Evolutionary conservation across 352 stramenopile species (phyloP).

Genomic region (Globisporangium iwayamae): DNA sequence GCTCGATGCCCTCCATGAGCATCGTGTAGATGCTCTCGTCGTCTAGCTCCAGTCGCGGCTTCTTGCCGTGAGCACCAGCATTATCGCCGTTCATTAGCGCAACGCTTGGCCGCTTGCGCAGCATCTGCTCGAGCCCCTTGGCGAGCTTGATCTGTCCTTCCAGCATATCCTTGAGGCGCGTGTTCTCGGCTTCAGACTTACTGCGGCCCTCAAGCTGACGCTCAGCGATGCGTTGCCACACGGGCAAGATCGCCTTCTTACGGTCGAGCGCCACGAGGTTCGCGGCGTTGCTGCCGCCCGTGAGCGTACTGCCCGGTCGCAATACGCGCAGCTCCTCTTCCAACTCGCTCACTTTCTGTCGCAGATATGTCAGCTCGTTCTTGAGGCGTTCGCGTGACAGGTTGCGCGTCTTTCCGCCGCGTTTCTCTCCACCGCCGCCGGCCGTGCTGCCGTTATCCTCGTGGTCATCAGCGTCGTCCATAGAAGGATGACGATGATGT

Average conservation of each 20-base stretch:
- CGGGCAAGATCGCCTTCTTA: constrained; percentile 22
- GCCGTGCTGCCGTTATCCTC: not conserved
- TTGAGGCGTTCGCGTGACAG: constrained; percentile 20
- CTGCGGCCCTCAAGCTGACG: constrained; percentile 33
- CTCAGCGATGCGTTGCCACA: constrained; percentile 52
- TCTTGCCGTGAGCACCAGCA: constrained; percentile 8
- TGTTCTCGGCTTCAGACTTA: constrained; percentile 40
- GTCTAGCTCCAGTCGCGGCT: constrained; percentile 20
- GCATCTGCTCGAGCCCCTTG: constrained; percentile 43
- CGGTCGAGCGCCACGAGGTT: constrained; percentile 11
- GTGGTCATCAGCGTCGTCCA: not conserved
- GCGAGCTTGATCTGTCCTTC: constrained; percentile 47
- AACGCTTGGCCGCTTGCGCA: constrained; percentile 45
- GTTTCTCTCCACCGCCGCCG: not conserved
- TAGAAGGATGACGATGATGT: not conserved
- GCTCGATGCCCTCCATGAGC: constrained; percentile 38
- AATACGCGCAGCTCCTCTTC: constrained; percentile 17
- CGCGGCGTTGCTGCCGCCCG: constrained; percentile 15
- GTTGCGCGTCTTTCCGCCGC: constrained; percentile 11
- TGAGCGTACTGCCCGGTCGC: not conserved
- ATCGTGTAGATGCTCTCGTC: constrained; percentile 30
- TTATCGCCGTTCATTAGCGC: constrained; percentile 23
- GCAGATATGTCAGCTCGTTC: constrained; percentile 20
- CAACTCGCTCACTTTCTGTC: constrained; percentile 17
- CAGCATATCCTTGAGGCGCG: constrained; percentile 33